Evolutionary conservation across 805 yeast genomes (phyloP), one percentile per base, ranked within the genome.

Genomic region (Starmera amethionina): DNA sequence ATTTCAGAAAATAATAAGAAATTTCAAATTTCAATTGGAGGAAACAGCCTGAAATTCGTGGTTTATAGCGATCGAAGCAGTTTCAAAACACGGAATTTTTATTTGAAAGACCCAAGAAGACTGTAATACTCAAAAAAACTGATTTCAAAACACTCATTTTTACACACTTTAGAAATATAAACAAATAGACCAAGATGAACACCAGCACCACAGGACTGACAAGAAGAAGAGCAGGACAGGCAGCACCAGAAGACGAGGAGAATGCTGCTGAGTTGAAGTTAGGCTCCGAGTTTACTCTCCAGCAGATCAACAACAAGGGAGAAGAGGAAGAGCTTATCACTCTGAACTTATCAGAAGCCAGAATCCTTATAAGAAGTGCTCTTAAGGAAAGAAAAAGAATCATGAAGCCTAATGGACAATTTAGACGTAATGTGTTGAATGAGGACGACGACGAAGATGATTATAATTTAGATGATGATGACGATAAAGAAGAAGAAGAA

Each of bases 281-380:
- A 42, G 98, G 98, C 9, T 90, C 95, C 25, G 98, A 93, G 64
- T 93, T 93, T 56, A 89, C 81, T 51, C 62, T 82, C 39, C 75
- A 73, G 30, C 97, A 89, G 58, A 63, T 80, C 31, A 81, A 85
- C 46, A 89, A 89, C 58, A 79, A 79, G 39, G 96, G 96, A 15
- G 76, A 77, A 43, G 76, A 73, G 41, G 81, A 78, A 42, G 84
- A 80, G 46, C 70, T 93, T 43, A 82, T 85, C 46, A 86, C 97
- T 1, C 68, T 93, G 49, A 90, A 89, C 60, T 65, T 89, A 37
- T 81, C 94, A 25, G 97, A 93, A 56, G 89, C 97, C 1, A 70
- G 97, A 47, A 72, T 93, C 42, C 69, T 93, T 51, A 86, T 93
- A 47, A 80, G 95, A 61, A 93, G 90, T 12, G 96, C 97, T 0